phyloP scores from a whole-genome alignment of 305 asterid species.

The Fraxinus platypoda region DNA sequence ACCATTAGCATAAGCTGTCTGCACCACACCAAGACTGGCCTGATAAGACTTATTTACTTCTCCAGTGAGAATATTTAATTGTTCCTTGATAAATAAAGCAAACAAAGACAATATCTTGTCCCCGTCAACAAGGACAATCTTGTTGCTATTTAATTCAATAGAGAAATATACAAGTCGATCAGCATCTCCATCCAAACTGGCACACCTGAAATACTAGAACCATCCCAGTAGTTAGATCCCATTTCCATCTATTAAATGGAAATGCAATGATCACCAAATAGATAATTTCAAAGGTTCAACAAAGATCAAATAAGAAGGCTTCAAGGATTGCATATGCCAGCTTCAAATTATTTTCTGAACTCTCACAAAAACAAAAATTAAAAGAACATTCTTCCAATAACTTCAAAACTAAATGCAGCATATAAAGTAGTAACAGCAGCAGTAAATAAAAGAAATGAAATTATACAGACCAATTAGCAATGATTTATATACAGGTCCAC shows the following conservation, averaged over 20 bases:
- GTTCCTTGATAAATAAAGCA: conserved; percentile 76
- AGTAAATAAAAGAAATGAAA: not conserved
- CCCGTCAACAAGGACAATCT: conserved; percentile 85
- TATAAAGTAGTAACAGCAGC: not conserved
- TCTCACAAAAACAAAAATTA: not conserved
- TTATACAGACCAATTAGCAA: not conserved
- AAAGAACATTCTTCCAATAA: not conserved
- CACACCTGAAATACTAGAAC: conserved; percentile 81
- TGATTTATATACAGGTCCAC: not conserved
- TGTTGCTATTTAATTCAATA: conserved; percentile 45
- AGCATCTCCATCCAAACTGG: conserved; percentile 96
- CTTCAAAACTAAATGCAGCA: not conserved
- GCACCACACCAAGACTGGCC: conserved; percentile 69
- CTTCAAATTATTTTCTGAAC: not conserved
- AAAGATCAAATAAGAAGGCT: not conserved
- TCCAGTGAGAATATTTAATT: conserved; percentile 49
- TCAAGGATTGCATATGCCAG: conserved; percentile 5
- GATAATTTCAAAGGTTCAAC: conserved; percentile 3
- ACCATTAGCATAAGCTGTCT: conserved; percentile 96
- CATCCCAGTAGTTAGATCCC: conserved; percentile 34
- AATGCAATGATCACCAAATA: conserved; percentile 3
- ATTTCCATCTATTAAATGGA: not conserved
- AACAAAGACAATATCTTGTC: conserved; percentile 92
- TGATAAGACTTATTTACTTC: conserved; percentile 38
- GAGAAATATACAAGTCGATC: conserved; percentile 91